phyloP scores from a whole-genome alignment of 257 asterid species.

The Nemophila menziesii region DNA sequence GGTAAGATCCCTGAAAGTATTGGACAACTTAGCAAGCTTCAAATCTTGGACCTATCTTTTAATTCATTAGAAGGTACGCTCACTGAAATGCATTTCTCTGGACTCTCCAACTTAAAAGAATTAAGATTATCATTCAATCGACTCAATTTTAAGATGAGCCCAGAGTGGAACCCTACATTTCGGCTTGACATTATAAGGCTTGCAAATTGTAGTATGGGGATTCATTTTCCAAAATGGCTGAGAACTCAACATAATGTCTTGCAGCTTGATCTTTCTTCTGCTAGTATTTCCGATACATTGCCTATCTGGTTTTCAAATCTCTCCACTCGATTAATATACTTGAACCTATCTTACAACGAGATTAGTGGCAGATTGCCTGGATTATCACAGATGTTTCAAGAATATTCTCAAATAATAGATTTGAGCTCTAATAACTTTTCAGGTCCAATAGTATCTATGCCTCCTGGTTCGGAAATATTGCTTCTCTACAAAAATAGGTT shows the following conservation, averaged over 20 bases:
- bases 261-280: constrained; percentile 8
- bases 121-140: constrained; percentile 12
- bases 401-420: background rate
- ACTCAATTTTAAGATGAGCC: constrained; percentile 9
- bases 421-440: constrained; percentile 15
- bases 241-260: constrained; percentile 5
- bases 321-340: background rate
- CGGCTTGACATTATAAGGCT: constrained; percentile 5
- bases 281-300: constrained; percentile 9
- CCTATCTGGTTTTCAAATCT: constrained; percentile 19
- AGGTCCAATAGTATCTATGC: constrained; percentile 11
- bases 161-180: constrained; percentile 16
- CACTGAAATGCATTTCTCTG: too few species aligned
- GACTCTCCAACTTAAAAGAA: constrained; percentile 2
- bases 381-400: constrained; percentile 1
- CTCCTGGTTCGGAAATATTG: background rate
- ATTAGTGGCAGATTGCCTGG: constrained; percentile 13
- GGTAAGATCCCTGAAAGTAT: constrained; percentile 13
- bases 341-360: constrained; percentile 14
- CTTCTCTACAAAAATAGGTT: constrained; percentile 11
- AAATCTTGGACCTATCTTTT: background rate
- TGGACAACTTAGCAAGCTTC: constrained; percentile 12
- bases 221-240: constrained; percentile 20
- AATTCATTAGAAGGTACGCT: background rate
- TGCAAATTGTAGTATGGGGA: constrained; percentile 10